These are phyloP conservation scores for Puccinia polysora DNA, from an alignment of 1,284 basidiomycete species.

Conservation along the genomic window DNA sequence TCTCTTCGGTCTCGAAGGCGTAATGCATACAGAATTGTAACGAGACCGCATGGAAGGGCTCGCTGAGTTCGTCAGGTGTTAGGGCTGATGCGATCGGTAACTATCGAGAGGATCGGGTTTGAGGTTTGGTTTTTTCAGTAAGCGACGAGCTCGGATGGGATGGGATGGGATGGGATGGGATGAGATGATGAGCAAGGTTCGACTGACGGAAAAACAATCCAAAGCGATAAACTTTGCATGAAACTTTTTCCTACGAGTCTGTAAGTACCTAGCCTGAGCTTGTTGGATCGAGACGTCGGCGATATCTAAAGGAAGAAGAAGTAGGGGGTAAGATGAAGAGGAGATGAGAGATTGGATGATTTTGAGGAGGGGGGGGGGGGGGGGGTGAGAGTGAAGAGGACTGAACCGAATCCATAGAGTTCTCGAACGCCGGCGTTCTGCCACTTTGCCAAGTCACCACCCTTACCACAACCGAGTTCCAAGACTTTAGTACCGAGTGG, in stretches of 20 bases:
- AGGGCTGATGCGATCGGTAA: conserved; percentile 67
- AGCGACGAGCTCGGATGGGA: neutral
- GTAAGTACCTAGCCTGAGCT: conserved; percentile 65
- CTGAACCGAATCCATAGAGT: conserved; percentile 73
- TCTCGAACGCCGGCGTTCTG: conserved; percentile 74
- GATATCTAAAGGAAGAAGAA: conserved; percentile 63
- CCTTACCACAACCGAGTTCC: conserved; percentile 96
- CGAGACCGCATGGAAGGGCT: conserved; percentile 83
- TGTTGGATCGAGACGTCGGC: conserved; percentile 86
- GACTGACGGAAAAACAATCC: conserved; percentile 72
- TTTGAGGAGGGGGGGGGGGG: neutral
- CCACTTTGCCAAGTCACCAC: conserved; percentile 96
- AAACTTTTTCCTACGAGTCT: conserved; percentile 61
- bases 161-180: neutral
- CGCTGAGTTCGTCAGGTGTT: conserved; percentile 59
- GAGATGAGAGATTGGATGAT: neutral
- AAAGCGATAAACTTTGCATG: conserved; percentile 75
- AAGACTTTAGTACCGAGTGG: conserved; percentile 67
- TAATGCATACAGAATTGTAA: conserved; percentile 99
- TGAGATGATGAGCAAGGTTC: neutral
- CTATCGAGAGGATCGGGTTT: conserved; percentile 46
- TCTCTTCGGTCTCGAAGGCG: conserved; percentile 81
- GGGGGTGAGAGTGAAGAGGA: conserved; percentile 42
- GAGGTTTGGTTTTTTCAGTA: conserved; percentile 19
- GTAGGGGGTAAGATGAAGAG: neutral